Percentiles rank a stretch among this genome's conserved stretches.
Conservation (phyloP, 306 rosid species). For the Chamaecrista fasciculata region DNA sequence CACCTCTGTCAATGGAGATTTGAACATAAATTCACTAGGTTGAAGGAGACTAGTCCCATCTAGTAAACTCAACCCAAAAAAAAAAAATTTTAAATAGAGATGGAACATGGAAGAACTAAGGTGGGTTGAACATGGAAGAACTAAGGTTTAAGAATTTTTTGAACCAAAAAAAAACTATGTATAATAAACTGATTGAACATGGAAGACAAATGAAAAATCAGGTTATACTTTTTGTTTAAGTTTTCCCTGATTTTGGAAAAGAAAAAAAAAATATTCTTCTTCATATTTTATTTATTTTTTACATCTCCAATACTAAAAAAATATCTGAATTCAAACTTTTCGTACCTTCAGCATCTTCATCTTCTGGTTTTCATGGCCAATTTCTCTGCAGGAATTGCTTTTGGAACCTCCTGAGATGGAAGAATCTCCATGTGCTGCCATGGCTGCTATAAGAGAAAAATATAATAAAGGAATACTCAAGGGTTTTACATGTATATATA, state of each 20-base stretch:
- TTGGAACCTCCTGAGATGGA: slow-evolving; percentile 44
- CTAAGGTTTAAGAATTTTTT: too few relatives aligned
- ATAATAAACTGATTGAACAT: not conserved
- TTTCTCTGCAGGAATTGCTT: not conserved
- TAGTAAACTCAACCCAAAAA: too few relatives aligned
- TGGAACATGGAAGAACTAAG: too few relatives aligned
- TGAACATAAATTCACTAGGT: too few relatives aligned
- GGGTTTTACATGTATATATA: too few relatives aligned
- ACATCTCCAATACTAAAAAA: too few relatives aligned
- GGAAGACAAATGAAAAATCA: not conserved
- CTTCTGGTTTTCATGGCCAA: not conserved
- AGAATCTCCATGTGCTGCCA: slow-evolving; percentile 43
- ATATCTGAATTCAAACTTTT: not conserved
- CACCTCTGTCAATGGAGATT: too few relatives aligned
- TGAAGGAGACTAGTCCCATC: too few relatives aligned
- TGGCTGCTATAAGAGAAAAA: not conserved
- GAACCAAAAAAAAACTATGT: too few relatives aligned
- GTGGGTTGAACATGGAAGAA: too few relatives aligned
- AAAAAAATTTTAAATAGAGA: too few relatives aligned
- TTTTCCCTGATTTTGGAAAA: not conserved
- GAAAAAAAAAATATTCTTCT: not conserved
- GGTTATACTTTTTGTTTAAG: not conserved
- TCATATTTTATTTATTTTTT: not conserved
- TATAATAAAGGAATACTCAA: too few relatives aligned
- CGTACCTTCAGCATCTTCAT: slow-evolving; percentile 26